Base-by-base conservation (phyloP, 2,329 filamentous ascomycete species). In the Xylariaceae sp. region DNA sequence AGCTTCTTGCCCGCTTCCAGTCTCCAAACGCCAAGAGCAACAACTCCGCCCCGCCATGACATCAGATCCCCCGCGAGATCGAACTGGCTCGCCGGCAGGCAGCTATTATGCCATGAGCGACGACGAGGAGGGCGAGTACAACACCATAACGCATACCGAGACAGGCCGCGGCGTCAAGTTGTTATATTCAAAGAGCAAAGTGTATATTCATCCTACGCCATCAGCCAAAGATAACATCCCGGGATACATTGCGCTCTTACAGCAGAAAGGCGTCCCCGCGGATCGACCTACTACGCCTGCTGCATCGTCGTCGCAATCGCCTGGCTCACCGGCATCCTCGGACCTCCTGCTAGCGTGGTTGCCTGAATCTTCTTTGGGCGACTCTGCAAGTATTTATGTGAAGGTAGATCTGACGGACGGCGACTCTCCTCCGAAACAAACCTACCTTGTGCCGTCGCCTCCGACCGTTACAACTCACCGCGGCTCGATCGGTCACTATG, bases 91-190 rank as follows among this genome's bases (percentile, higher is more conserved):
- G 42, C 92, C 92, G 1, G 84, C 89, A 2, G 90, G 87, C 55
- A 96, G 91, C 69, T 94, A 93, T 79, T 97, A 96, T 79, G 93
- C 93, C 71, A 81, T 97, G 81, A 96, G 90, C 74, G 95, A 99
- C 78, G 92, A 96, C 71, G 92, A 96, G 64, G 94, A 97, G 75
- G 89, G 88, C 66, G 94, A 90, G 50, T 99, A 99, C 77, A 90
- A 95, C 73, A 97, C 92, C 15, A 91, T 99, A 70, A 88, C 90
- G 3, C 90, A 95, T 71, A 84, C 85, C 3, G 84, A 83, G 66
- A 86, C 85, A 2, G 88, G 89, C 0, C 85, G 85, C 65, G 94
- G 93, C 1, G 94, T 99, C 51, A 99, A 97, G 76, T 80, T 99
- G 37, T 80, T 99, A 11, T 97, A 89, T 70, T 93, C 92, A 17